Percentiles rank a stretch among this genome's conserved stretches.
Evolutionary conservation across 2,329 filamentous ascomycete genomes (phyloP).

Genomic region (Ophidiomyces ophidiicola): DNA sequence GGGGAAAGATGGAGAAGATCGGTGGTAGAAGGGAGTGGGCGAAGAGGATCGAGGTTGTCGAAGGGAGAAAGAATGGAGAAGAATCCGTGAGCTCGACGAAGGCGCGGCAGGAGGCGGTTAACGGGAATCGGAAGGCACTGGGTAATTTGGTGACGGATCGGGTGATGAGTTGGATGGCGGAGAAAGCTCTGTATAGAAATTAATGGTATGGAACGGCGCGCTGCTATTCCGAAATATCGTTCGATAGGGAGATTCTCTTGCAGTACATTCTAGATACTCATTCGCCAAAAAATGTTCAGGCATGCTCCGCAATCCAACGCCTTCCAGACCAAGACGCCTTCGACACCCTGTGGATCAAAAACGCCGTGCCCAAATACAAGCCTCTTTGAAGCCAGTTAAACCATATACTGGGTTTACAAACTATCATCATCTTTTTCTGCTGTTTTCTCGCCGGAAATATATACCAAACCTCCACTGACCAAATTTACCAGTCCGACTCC

Average conservation of each 20-base stretch:
- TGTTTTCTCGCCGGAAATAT: conserved; percentile 33
- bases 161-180: conserved; percentile 26
- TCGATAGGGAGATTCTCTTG: not conserved
- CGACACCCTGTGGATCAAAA: too few species aligned
- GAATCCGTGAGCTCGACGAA: conserved; percentile 34
- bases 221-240: not conserved
- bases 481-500: conserved; percentile 36
- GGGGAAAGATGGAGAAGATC: conserved; percentile 27
- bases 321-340: too few species aligned
- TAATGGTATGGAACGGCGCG: conserved; percentile 1
- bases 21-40: conserved; percentile 35
- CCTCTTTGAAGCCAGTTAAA: too few species aligned
- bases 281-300: too few species aligned
- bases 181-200: conserved; percentile 23
- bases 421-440: conserved; percentile 28
- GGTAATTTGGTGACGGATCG: conserved; percentile 26
- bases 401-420: conserved; percentile 16
- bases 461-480: conserved; percentile 36
- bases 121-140: conserved; percentile 22
- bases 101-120: conserved; percentile 28
- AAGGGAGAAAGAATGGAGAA: conserved; percentile 27
- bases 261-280: too few species aligned
- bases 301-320: too few species aligned
- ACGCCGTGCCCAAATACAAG: too few species aligned
- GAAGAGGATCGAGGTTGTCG: conserved; percentile 31